Base-by-base conservation (phyloP, 305 asterid species). In the Fraxinus nigra region DNA sequence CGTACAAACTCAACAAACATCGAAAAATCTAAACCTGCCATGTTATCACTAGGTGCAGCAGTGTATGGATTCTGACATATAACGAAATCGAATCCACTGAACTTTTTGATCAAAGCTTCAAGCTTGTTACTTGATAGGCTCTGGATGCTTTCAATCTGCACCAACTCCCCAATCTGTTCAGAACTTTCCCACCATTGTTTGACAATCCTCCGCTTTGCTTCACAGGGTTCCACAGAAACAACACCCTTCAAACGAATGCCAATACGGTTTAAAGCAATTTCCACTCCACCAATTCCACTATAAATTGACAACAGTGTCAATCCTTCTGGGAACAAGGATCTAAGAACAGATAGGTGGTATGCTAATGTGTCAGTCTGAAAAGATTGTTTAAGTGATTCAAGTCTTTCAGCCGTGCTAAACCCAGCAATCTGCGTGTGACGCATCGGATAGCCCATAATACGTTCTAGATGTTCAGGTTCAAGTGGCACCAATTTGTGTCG, bases 361-460 rank as follows among this genome's bases (percentile, higher is more conserved):
- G 92, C 98, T 88, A 95, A 75, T 43, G 98, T 87, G 81, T 94
- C 95, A 0, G 92, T 91, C 84, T 95, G 98, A 78, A 94, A 92
- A 63, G 95, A 84, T 54, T 88, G 83, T 72, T 80, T 86, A 7
- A 95, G 97, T 0, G 85, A 82, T 30, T 82, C 83, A 24, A 94
- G 87, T 80, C 99, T 89, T 22, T 95, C 98, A 1, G 84, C 5
- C 37, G 65, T 78, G 89, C 82, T 89, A 38, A 86, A 78, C 80
- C 94, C 97, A 32, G 87, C 86, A 59, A 72, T 76, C 43, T 82
- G 94, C 1, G 86, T 93, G 89, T 95, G 97, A 72, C 88, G 82
- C 72, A 79, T 28, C 0, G 97, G 99, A 74, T 91, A 95, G 16
- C 98, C 98, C 86, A 95, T 86, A 70, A 95, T 88, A 59, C 78